Evolutionary conservation across 352 stramenopile genomes (phyloP).

Genomic region (Thalassiosira livingstoniorum): DNA sequence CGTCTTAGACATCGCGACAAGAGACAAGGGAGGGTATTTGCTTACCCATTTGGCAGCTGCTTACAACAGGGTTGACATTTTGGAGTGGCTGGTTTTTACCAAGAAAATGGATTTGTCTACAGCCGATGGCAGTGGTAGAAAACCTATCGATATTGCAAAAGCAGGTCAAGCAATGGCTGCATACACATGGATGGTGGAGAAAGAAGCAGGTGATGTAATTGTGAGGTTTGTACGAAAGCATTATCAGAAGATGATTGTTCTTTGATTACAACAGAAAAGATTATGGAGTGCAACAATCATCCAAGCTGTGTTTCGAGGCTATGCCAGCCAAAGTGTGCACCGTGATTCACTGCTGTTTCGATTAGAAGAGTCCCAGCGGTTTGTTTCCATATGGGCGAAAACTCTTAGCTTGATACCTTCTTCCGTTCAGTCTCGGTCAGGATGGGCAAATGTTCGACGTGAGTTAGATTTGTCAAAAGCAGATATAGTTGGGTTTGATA

Average conservation of each 20-base stretch:
- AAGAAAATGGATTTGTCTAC: constrained; percentile 35
- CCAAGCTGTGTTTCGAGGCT: constrained; percentile 15
- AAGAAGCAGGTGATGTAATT: constrained; percentile 23
- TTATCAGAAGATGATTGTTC: constrained; percentile 16
- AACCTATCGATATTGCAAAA: constrained; percentile 30
- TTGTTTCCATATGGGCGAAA: constrained; percentile 26
- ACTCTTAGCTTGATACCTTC: neutral
- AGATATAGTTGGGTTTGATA: too few relatives aligned
- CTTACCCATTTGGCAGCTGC: constrained; percentile 41
- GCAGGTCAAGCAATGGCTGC: constrained; percentile 7
- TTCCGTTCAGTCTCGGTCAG: neutral
- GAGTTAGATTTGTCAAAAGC: too few relatives aligned
- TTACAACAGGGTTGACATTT: constrained; percentile 37
- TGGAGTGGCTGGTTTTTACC: constrained; percentile 34
- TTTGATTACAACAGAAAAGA: constrained; percentile 1
- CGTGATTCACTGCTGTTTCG: neutral
- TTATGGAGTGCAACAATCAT: constrained; percentile 15
- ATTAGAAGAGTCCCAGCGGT: constrained; percentile 43
- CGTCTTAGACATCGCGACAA: neutral
- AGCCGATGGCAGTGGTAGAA: constrained; percentile 22
- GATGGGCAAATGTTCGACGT: constrained; percentile 7
- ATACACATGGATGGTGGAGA: constrained; percentile 34
- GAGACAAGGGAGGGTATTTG: constrained; percentile 28
- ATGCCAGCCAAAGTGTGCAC: constrained; percentile 18
- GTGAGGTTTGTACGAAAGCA: constrained; percentile 12